Conservation (phyloP, 2,329 filamentous ascomycete genomes). For the Penicillium oxalicum region DNA sequence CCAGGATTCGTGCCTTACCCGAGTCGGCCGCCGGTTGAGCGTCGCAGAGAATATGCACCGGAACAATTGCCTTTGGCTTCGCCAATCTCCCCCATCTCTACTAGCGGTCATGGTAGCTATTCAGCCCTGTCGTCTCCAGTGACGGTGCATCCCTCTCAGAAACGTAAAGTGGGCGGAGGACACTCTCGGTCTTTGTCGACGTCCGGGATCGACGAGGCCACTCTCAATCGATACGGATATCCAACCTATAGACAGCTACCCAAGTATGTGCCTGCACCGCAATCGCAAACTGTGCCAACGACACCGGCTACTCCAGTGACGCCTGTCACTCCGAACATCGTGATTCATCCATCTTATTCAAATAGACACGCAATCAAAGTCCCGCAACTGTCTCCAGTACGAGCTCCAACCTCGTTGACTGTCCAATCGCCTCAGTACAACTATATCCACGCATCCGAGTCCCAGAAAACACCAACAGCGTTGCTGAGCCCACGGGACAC, state of each 20-base stretch:
- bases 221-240: constrained; percentile 67
- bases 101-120: constrained; percentile 23
- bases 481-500: constrained; percentile 23
- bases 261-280: constrained; percentile 45
- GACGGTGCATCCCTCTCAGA: constrained; percentile 44
- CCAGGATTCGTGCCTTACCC: constrained; percentile 49
- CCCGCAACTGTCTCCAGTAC: constrained; percentile 40
- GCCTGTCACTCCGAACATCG: constrained; percentile 34
- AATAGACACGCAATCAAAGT: constrained; percentile 29
- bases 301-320: constrained; percentile 37
- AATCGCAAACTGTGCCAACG: constrained; percentile 38
- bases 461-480: constrained; percentile 23
- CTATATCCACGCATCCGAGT: constrained; percentile 19
- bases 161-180: constrained; percentile 34
- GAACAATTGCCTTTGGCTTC: constrained; percentile 43
- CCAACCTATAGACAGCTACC: constrained; percentile 78
- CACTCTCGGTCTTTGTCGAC: constrained; percentile 59
- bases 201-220: constrained; percentile 60
- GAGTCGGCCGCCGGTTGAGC: constrained; percentile 40
- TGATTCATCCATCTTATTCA: constrained; percentile 33
- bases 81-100: constrained; percentile 40
- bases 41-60: constrained; percentile 42
- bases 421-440: constrained; percentile 25
- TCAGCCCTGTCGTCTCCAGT: constrained; percentile 61
- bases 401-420: constrained; percentile 31